Base-by-base conservation (phyloP, 164 flowering plant species). In the Protea cynaroides region DNA sequence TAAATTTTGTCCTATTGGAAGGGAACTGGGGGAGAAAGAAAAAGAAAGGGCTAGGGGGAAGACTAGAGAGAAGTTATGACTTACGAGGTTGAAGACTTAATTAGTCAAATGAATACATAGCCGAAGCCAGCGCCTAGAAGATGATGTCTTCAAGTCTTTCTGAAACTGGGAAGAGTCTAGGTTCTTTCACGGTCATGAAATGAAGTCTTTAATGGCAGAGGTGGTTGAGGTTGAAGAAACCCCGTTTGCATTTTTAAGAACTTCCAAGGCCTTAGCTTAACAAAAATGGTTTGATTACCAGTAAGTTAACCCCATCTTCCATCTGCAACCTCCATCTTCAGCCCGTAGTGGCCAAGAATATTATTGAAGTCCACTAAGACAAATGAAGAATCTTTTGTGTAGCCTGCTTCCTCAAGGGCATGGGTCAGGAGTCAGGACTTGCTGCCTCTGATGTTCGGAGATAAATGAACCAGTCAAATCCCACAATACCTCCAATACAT, bases 391-490 rank as follows among this genome's bases (percentile, higher is more conserved):
- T 74, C 78, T 71, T 77, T 79, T 37, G 68, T 65, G 72, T 81
- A 79, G 68, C 85, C 85, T 50, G 85, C 85, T 71, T 81, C 82
- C 59, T 81, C 79, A 61, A 84, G 86, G 55, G 82, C 89, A 56
- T 76, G 79, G 52, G 78, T 75, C 70, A 84, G 67, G 73, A 84
- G n/a, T n/a, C n/a, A n/a, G n/a, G n/a, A n/a, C n/a, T n/a, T n/a
- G n/a, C n/a, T n/a, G n/a, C n/a, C n/a, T n/a, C n/a, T n/a, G n/a
- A n/a, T n/a, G n/a, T n/a, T n/a, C n/a, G n/a, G n/a, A n/a, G n/a
- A n/a, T n/a, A n/a, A n/a, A n/a, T n/a, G n/a, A n/a, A n/a, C n/a
- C n/a, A n/a, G n/a, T n/a, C n/a, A n/a, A n/a, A n/a, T n/a, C n/a
- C n/a, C n/a, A n/a, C n/a, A n/a, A n/a, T n/a, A n/a, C n/a, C n/a